phyloP scores from a whole-genome alignment of 768 basidiomycete species.

The Amanita pseudoporphyria region DNA sequence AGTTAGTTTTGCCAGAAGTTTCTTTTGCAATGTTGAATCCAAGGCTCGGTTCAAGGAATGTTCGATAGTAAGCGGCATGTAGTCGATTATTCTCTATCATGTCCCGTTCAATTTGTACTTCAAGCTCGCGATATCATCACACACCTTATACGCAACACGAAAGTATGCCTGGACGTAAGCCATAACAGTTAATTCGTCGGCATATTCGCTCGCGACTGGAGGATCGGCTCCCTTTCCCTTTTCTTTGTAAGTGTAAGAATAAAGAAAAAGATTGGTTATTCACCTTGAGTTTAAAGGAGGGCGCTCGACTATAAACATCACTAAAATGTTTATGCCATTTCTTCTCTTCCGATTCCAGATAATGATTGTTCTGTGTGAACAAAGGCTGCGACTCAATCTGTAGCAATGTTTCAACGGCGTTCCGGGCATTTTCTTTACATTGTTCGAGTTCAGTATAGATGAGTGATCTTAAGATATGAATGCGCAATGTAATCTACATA shows the following conservation, averaged over 20 bases:
- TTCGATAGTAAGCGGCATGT: constrained; percentile 35
- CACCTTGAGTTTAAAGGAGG: background rate
- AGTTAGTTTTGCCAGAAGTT: constrained; percentile 16
- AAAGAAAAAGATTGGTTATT: too few relatives aligned
- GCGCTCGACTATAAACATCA: background rate
- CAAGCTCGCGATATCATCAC: background rate
- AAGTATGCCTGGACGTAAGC: constrained; percentile 39
- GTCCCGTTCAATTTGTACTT: background rate
- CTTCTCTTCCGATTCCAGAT: background rate
- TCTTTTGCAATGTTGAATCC: constrained; percentile 19
- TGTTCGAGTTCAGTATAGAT: background rate
- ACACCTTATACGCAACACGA: constrained; percentile 36
- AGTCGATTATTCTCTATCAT: constrained; percentile 36
- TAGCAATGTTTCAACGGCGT: background rate
- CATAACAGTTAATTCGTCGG: constrained; percentile 31
- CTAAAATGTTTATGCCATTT: background rate
- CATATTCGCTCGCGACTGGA: background rate
- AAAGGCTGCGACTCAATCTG: background rate
- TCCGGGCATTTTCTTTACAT: background rate
- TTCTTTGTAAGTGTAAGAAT: too few relatives aligned
- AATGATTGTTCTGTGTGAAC: constrained; percentile 11
- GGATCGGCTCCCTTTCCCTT: too few relatives aligned
- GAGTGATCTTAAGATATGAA: background rate
- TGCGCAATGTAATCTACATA: background rate
- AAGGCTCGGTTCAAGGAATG: constrained; percentile 27